Base-by-base conservation (phyloP, 495 filamentous ascomycete species). In the Durotheca rogersii region DNA sequence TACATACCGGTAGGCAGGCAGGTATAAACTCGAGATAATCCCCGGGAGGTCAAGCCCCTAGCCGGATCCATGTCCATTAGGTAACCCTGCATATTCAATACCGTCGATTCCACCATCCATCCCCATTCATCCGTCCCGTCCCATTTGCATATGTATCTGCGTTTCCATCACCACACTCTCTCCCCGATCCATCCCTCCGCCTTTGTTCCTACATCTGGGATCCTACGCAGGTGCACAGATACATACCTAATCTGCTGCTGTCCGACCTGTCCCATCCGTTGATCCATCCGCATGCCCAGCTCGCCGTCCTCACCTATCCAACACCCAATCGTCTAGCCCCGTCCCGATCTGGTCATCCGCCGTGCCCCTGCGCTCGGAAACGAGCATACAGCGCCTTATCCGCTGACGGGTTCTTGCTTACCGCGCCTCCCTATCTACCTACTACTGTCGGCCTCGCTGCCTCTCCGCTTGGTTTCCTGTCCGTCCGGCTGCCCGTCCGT, bases 241-340 rank as follows among this genome's bases (percentile, higher is more conserved):
- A 10, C 40, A 23, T 31, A 7, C 16, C 20, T 27, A 27, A 25
- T 33, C 37, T 12, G 27, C 20, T 41, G 16, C 33, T 37, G 27
- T 40, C 20, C 37, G 27, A 27, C 19, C 38, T 11, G 27, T 35
- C 19, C 38, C 15, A 47, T 18, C 35, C 46, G 35, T 34, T 47
- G 35, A 42, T 47, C 43, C 47, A 36, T 44, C 29, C 49, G 41
- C 40, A 53, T 54, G 35, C 55, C 21, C 45, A 36, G 15, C 11
- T 44, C 17, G 25, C 10, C 32, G 20, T 10, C 40, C 35, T 48
- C 56, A 53, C 30, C 35, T 27, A 36, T 30, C 41, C 50, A 20
- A 6, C 19, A 15, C 46, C 56, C 49, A 59, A 59, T 54, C 56
- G 54, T 32, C 56, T 59, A 35, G 41, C 50, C 39, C 21, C 29